phyloP scores from a whole-genome alignment of 306 rosid genomes.

The Rosa persica region DNA sequence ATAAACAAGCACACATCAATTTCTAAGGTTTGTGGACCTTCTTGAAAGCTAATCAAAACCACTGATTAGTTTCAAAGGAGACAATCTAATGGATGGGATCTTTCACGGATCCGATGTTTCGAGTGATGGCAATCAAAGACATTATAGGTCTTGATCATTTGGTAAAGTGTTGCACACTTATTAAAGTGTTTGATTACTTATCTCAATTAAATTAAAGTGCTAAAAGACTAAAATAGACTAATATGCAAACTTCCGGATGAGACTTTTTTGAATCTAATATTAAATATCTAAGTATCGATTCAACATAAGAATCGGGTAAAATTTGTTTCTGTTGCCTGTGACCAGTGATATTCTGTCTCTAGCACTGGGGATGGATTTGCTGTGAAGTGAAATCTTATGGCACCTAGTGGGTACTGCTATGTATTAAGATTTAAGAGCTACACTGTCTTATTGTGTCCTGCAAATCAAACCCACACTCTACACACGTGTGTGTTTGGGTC shows the following conservation, averaged over 20 bases:
- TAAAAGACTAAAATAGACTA: neutral
- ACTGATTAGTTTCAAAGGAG: neutral
- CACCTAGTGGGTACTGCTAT: constrained; percentile 45
- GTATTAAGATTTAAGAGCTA: constrained; percentile 21
- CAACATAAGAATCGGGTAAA: constrained; percentile 33
- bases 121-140: neutral
- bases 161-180: neutral
- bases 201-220: neutral
- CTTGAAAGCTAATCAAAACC: constrained; percentile 1
- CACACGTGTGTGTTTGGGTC: neutral
- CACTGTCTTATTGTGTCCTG: constrained; percentile 25
- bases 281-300: constrained; percentile 9
- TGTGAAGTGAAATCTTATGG: constrained; percentile 33
- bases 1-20: constrained; percentile 11
- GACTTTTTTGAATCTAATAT: neutral
- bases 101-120: neutral
- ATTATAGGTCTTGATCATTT: too few relatives aligned
- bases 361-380: constrained; percentile 34
- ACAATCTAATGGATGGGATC: constrained; percentile 27
- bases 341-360: constrained; percentile 40
- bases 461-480: neutral
- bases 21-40: constrained; percentile 17
- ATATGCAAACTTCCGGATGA: neutral
- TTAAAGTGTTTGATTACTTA: neutral
- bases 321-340: constrained; percentile 33